Evolutionary conservation across 1,284 basidiomycete genomes (phyloP).

Genomic region (Abortiporus biennis): DNA sequence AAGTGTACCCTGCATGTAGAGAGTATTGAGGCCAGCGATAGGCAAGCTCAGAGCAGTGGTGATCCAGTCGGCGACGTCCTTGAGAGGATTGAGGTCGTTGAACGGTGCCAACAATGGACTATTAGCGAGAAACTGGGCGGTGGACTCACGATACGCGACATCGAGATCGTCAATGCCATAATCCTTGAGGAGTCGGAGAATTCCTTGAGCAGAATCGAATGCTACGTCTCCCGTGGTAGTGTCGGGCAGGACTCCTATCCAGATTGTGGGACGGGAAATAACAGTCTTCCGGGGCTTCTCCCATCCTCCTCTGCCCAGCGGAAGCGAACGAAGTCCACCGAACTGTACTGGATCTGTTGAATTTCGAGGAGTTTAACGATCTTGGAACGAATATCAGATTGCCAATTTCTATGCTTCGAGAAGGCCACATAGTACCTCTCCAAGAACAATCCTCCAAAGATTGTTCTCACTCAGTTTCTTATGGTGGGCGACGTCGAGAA

Average conservation of each 20-base stretch:
- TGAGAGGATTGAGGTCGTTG: conserved; percentile 23
- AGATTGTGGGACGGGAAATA: conserved; percentile 20
- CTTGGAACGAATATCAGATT: conserved; percentile 31
- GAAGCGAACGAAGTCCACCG: conserved; percentile 29
- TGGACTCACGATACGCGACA: conserved; percentile 30
- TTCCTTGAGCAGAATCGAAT: conserved; percentile 14
- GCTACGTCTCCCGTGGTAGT: conserved; percentile 18
- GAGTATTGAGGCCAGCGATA: conserved; percentile 20
- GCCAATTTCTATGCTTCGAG: conserved; percentile 23
- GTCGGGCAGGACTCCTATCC: conserved; percentile 25
- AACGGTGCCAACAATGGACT: conserved; percentile 26
- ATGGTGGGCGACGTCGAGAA: background rate
- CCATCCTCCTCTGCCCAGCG: conserved; percentile 7
- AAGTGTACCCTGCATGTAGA: conserved; percentile 27
- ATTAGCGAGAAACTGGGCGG: conserved; percentile 16
- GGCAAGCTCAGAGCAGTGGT: conserved; percentile 29
- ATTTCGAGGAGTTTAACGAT: conserved; percentile 24
- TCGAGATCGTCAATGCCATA: conserved; percentile 24
- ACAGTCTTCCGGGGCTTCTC: conserved; percentile 1
- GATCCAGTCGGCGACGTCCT: conserved; percentile 28
- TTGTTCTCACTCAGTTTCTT: conserved; percentile 1
- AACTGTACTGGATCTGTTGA: conserved; percentile 22
- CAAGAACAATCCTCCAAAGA: conserved; percentile 27
- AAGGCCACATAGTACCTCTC: conserved; percentile 29
- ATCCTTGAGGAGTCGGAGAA: conserved; percentile 18